Conservation (phyloP, 2,329 filamentous ascomycete genomes). For the Pezicula radicicola region DNA sequence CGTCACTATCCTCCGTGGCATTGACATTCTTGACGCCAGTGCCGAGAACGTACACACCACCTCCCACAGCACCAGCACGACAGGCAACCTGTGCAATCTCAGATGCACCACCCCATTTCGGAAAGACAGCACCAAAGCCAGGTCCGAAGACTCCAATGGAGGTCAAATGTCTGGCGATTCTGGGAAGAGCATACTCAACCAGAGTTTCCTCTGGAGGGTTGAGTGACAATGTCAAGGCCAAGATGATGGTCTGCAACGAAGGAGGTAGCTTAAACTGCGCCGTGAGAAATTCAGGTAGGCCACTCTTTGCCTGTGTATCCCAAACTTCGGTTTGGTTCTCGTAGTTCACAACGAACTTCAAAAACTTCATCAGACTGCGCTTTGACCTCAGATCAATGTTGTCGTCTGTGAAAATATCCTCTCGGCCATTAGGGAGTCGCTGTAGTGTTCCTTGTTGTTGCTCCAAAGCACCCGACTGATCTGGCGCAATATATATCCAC, state of each 20-base stretch:
- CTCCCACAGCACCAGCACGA: slow-evolving; percentile 85
- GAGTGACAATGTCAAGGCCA: slow-evolving; percentile 74
- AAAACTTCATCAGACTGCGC: slow-evolving; percentile 85
- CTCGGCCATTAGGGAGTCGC: slow-evolving; percentile 82
- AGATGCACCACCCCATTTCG: slow-evolving; percentile 88
- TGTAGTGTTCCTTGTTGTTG: slow-evolving; percentile 41
- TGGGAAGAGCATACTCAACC: slow-evolving; percentile 63
- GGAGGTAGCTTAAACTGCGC: slow-evolving; percentile 64
- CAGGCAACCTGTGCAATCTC: slow-evolving; percentile 92
- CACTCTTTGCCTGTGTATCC: slow-evolving; percentile 50
- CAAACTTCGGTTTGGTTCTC: slow-evolving; percentile 58
- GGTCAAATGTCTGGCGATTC: slow-evolving; percentile 74
- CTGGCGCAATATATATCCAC: slow-evolving; percentile 60
- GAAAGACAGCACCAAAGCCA: slow-evolving; percentile 84
- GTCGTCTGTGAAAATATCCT: slow-evolving; percentile 84
- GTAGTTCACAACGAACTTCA: slow-evolving; percentile 80
- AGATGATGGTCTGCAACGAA: slow-evolving; percentile 61
- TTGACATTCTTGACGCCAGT: slow-evolving; percentile 53
- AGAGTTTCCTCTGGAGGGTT: slow-evolving; percentile 49
- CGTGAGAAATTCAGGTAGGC: slow-evolving; percentile 57
- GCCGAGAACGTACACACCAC: slow-evolving; percentile 83
- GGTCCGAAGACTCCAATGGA: slow-evolving; percentile 87
- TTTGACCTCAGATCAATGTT: slow-evolving; percentile 78
- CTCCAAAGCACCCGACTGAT: slow-evolving; percentile 7
- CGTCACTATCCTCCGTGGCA: slow-evolving; percentile 19